A percentile compares a stretch with the other conserved stretches of the same genome.
Evolutionary conservation across 2,329 filamentous ascomycete genomes (phyloP).

Genomic region (Aspergillus viridinutans): DNA sequence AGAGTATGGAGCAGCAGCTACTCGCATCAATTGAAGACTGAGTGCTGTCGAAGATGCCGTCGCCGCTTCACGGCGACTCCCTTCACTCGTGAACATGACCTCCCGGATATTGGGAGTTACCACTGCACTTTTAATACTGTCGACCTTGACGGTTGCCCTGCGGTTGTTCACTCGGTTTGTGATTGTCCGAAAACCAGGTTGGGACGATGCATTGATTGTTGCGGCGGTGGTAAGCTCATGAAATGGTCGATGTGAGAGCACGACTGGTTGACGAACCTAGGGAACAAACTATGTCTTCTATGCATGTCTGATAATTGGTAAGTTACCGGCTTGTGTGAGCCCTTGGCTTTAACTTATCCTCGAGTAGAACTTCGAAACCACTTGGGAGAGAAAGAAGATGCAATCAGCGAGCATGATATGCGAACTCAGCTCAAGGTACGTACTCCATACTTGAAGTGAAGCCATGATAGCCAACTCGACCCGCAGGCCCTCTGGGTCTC

Average conservation of each 20-base stretch:
- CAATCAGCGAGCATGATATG: conserved; percentile 4
- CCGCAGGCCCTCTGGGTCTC: conserved; percentile 27
- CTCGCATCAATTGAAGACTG: background rate
- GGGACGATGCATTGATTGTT: conserved; percentile 25
- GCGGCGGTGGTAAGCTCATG: conserved; percentile 16
- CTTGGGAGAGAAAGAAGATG: conserved; percentile 10
- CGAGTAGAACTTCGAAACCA: conserved; percentile 20
- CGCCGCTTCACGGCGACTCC: background rate
- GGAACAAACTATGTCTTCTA: conserved; percentile 6
- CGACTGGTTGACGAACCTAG: conserved; percentile 7
- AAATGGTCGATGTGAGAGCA: background rate
- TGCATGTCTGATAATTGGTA: conserved; percentile 12
- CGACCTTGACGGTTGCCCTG: conserved; percentile 17
- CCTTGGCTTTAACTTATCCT: background rate
- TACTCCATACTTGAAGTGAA: background rate
- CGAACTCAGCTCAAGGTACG: conserved; percentile 20
- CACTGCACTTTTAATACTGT: conserved; percentile 16
- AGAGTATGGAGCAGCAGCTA: background rate
- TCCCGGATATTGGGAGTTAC: conserved; percentile 15
- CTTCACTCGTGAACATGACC: conserved; percentile 13
- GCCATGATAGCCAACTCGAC: background rate
- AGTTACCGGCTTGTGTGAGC: background rate
- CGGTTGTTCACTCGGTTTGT: conserved; percentile 21
- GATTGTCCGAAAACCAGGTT: conserved; percentile 21
- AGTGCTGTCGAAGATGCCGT: background rate